phyloP scores from a whole-genome alignment of 2,329 filamentous ascomycete genomes.

The Colletotrichum ledebouriae region DNA sequence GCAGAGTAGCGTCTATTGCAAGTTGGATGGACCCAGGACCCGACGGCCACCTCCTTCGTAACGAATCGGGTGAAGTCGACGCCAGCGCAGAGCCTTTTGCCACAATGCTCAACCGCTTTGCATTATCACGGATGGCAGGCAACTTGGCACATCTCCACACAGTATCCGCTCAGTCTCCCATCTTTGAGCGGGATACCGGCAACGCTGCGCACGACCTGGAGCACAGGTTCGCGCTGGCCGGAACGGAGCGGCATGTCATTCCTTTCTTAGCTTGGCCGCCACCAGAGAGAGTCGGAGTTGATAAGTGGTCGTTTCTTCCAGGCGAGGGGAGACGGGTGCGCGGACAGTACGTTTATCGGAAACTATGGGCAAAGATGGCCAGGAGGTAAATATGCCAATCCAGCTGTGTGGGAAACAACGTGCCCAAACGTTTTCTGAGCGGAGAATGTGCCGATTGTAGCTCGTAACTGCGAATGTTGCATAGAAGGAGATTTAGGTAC shows the following conservation, averaged over 20 bases:
- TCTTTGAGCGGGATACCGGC: background rate
- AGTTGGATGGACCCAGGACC: background rate
- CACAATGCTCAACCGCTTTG: background rate
- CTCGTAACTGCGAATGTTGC: too few relatives aligned
- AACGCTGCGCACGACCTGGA: background rate
- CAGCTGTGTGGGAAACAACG: too few relatives aligned
- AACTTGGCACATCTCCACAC: background rate
- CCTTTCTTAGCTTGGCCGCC: background rate
- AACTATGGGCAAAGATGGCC: too few relatives aligned
- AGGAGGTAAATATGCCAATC: too few relatives aligned
- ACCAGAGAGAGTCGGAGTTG: too few relatives aligned
- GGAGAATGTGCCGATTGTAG: too few relatives aligned
- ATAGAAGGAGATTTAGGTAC: too few relatives aligned
- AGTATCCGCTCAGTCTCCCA: background rate
- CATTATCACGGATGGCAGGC: background rate
- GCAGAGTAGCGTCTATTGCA: background rate
- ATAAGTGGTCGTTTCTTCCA: too few relatives aligned
- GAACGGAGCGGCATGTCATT: background rate
- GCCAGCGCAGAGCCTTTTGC: slow-evolving; percentile 1
- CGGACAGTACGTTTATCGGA: too few relatives aligned
- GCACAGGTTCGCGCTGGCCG: background rate
- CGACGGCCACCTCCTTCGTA: background rate
- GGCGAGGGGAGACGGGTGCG: too few relatives aligned
- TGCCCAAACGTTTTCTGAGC: too few relatives aligned
- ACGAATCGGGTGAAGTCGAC: background rate